Evolutionary conservation across 75 land plant genomes (phyloP).

Genomic region (Cryptomeria japonica): DNA sequence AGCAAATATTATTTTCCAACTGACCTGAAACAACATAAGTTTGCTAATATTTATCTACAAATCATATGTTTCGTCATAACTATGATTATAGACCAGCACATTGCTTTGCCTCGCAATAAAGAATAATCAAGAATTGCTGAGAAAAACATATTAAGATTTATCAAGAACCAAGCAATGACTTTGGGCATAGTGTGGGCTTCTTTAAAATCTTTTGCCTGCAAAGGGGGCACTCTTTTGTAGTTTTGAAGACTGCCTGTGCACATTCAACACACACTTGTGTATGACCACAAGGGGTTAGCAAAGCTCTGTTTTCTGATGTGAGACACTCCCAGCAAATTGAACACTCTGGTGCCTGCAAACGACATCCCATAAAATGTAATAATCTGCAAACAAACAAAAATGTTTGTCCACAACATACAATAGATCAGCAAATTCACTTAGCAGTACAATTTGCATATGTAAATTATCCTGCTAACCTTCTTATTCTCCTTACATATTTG

Average conservation of each 20-base stretch:
- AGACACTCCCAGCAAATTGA: neutral
- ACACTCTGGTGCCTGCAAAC: slow-evolving; percentile 8
- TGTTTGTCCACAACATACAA: neutral
- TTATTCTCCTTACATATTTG: neutral
- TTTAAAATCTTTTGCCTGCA: neutral
- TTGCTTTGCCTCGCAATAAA: neutral
- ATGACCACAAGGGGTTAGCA: slow-evolving; percentile 7
- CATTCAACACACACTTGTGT: neutral
- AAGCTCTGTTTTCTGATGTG: slow-evolving; percentile 12
- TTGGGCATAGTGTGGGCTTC: slow-evolving; percentile 4
- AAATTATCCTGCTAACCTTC: neutral
- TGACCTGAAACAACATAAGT: neutral
- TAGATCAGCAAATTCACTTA: neutral
- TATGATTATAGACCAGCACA: neutral
- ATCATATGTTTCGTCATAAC: neutral
- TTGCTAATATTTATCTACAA: neutral
- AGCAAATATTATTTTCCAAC: neutral
- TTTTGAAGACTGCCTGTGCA: neutral
- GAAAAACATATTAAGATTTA: neutral
- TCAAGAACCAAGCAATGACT: neutral
- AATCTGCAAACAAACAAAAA: neutral
- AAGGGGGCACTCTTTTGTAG: neutral
- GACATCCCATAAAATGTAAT: neutral
- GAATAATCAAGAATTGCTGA: neutral
- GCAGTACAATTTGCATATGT: neutral